These are phyloP conservation scores for Phytophthora ramorum DNA, from an alignment of 352 stramenopile genomes.

Conservation along the genomic window DNA sequence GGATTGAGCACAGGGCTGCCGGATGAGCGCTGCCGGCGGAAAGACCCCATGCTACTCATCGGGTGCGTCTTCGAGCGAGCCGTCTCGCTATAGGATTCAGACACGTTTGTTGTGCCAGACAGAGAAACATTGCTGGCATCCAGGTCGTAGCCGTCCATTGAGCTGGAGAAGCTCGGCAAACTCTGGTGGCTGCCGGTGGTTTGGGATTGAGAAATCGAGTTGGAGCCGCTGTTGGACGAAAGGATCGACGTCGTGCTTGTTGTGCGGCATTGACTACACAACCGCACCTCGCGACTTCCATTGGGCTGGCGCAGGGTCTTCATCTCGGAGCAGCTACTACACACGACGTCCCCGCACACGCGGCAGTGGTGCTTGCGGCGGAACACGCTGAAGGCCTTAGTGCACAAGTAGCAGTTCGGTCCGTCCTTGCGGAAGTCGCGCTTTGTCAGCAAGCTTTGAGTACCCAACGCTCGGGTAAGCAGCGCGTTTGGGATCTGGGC, in stretches of 20 bases:
- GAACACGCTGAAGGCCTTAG: slow-evolving; percentile 78
- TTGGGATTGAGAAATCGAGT: slow-evolving; percentile 24
- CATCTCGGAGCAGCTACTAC: slow-evolving; percentile 85
- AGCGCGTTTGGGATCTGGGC: slow-evolving; percentile 70
- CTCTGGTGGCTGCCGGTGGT: slow-evolving; percentile 25
- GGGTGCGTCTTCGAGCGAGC: slow-evolving; percentile 58
- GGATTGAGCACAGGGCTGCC: slow-evolving; percentile 30
- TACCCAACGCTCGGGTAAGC: slow-evolving; percentile 66
- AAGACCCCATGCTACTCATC: slow-evolving; percentile 41
- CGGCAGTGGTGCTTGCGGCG: slow-evolving; percentile 88
- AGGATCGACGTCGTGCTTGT: slow-evolving; percentile 65
- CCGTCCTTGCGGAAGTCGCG: slow-evolving; percentile 84
- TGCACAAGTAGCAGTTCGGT: slow-evolving; percentile 72
- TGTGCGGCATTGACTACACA: slow-evolving; percentile 76
- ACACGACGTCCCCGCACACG: slow-evolving; percentile 86
- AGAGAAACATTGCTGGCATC: slow-evolving; percentile 40
- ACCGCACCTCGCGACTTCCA: slow-evolving; percentile 74
- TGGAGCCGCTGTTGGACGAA: slow-evolving; percentile 53
- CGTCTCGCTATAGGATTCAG: slow-evolving; percentile 63
- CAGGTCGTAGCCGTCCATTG: slow-evolving; percentile 64
- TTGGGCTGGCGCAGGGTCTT: slow-evolving; percentile 73
- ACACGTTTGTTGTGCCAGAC: slow-evolving; percentile 45
- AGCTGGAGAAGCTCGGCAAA: slow-evolving; percentile 63
- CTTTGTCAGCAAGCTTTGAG: slow-evolving; percentile 73
- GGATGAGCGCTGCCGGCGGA: slow-evolving; percentile 21